Conservation (phyloP, 192 early-diverging fungal species). For the Phlyctochytrium arcticum region DNA sequence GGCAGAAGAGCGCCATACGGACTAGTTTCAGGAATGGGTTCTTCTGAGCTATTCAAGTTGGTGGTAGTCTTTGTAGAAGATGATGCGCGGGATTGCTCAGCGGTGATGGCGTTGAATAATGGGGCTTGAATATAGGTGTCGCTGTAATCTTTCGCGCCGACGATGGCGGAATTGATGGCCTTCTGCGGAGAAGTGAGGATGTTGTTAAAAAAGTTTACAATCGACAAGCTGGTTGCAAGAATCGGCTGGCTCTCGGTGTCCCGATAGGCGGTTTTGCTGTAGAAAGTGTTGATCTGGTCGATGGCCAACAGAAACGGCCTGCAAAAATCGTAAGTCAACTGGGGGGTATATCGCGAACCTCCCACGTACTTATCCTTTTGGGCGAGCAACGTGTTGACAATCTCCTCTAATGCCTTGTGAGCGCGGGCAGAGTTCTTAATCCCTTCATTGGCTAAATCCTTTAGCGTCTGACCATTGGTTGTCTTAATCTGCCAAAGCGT, state of each 20-base stretch:
- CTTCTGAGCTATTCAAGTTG: too few relatives aligned
- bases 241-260: slow-evolving; percentile 9
- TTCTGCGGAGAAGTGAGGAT: neutral
- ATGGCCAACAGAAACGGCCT: slow-evolving; percentile 6
- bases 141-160: slow-evolving; percentile 13
- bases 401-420: slow-evolving; percentile 1
- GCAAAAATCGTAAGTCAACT: too few relatives aligned
- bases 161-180: neutral
- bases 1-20: slow-evolving; percentile 11
- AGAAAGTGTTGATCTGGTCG: slow-evolving; percentile 20
- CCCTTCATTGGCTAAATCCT: neutral
- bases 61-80: too few relatives aligned
- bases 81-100: neutral
- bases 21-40: neutral
- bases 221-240: slow-evolving; percentile 7
- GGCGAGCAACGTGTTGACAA: slow-evolving; percentile 4
- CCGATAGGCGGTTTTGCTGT: slow-evolving; percentile 16
- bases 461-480: neutral
- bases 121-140: slow-evolving; percentile 12
- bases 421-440: neutral
- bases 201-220: neutral
- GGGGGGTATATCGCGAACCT: too few relatives aligned
- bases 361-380: slow-evolving; percentile 1
- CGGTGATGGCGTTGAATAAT: neutral
- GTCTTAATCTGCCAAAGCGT: neutral